Conservation (phyloP, 805 yeast species). For the Lachancea lanzarotensis region DNA sequence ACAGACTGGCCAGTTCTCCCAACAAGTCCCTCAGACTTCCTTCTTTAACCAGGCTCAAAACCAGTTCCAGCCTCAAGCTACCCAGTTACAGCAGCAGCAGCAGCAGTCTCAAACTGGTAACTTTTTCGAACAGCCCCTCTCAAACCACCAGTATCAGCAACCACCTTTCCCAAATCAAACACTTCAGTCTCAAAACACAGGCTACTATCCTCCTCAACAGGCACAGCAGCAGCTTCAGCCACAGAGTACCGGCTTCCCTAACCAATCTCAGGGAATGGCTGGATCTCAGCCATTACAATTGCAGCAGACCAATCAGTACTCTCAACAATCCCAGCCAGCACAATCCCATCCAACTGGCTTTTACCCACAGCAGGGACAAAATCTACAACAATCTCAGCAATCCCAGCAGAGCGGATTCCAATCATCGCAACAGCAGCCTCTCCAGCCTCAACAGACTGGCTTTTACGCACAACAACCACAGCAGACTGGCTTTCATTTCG, state of each 20-base stretch:
- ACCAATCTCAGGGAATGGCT: neutral
- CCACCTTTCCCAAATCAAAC: constrained; percentile 1
- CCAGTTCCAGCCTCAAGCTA: neutral
- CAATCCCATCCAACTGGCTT: neutral
- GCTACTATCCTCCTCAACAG: constrained; percentile 10
- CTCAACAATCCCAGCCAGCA: constrained; percentile 11
- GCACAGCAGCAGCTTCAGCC: constrained; percentile 16
- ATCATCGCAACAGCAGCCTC: constrained; percentile 13
- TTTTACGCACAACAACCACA: constrained; percentile 23
- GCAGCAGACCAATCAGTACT: neutral
- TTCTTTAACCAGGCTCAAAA: neutral
- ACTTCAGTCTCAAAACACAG: constrained; percentile 14
- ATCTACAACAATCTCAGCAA: constrained; percentile 8
- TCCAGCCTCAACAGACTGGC: constrained; percentile 31
- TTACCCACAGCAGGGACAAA: neutral
- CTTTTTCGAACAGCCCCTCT: constrained; percentile 10
- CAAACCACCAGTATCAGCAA: constrained; percentile 14
- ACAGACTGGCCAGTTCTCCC: constrained; percentile 13
- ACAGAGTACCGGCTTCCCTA: constrained; percentile 9
- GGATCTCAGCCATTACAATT: too few relatives aligned
- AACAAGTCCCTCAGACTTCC: constrained; percentile 8
- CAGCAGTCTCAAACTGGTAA: constrained; percentile 26
- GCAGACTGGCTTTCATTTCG: constrained; percentile 41
- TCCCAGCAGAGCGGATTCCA: constrained; percentile 32
- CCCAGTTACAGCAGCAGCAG: constrained; percentile 11